Base-by-base conservation (phyloP, 805 yeast species). In the Barnettozyma wickerhamii region DNA sequence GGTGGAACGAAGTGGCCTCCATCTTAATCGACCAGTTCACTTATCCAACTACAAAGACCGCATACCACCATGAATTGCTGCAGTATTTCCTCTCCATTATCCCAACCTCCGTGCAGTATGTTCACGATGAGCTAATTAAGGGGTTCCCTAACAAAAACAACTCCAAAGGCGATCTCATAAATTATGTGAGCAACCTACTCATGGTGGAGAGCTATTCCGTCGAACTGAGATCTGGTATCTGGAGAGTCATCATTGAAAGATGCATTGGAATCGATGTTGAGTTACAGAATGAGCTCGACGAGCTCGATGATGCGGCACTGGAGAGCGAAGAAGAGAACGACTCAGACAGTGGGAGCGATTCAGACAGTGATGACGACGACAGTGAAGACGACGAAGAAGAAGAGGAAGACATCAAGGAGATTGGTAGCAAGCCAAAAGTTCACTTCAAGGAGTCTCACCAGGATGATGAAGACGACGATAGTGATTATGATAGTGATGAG, bases 261-360 rank as follows among this genome's bases (percentile, higher is more conserved):
- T 74, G 85, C 41, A 87, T 93, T 44, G 84, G 86, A 49, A 69
- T 93, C 35, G 99, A 91, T 62, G 96, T 90, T 5, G 98, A 89
- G 60, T 69, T 90, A 42, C 96, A 88, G 55, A 88, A 86, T 56
- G 93, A 84, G 52, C 64, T 87, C 43, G 96, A 89, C 52, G 95
- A 86, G 49, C 65, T 83, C 41, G 95, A 85, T 56, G 58, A 51
- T 10, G 43, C 30, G 5, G 40, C 32, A 2, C 38, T 40, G 20
- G 56, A 56, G n/a, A 60, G 46, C 6, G 55, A 53, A 7, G 59
- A n/a, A n/a, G n/a, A n/a, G n/a, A n/a, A n/a, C n/a, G n/a, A n/a
- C n/a, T n/a, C n/a, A n/a, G n/a, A n/a, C n/a, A n/a, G n/a, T n/a
- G n/a, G n/a, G n/a, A n/a, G 59, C 6, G 63, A 60, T 7, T 31